Evolutionary conservation across 176 grass and related monocot genomes (phyloP).

Genomic region (Leersia perrieri): DNA sequence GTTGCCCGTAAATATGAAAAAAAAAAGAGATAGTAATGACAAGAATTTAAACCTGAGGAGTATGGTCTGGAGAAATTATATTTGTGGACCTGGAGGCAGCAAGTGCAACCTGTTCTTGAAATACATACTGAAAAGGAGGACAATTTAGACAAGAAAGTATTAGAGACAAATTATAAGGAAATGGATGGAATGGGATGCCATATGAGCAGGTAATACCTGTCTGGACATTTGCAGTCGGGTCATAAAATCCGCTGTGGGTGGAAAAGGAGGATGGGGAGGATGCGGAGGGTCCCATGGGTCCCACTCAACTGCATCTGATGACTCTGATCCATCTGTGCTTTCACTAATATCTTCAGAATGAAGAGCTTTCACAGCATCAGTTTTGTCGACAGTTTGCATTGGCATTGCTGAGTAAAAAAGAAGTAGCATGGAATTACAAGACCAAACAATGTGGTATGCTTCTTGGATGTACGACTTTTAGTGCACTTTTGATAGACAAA

Average conservation of each 20-base stretch:
- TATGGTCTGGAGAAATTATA: conserved; percentile 20
- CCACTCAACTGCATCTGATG: not conserved
- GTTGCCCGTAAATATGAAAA: no score
- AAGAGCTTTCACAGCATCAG: not conserved
- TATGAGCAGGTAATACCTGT: conserved; percentile 1
- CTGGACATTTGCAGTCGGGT: not conserved
- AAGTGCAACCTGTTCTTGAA: not conserved
- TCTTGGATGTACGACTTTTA: not conserved
- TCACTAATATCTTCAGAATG: not conserved
- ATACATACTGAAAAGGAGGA: not conserved
- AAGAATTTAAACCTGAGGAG: conserved; percentile 15
- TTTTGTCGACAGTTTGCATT: not conserved
- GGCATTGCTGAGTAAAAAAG: not conserved
- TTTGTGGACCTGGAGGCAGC: conserved; percentile 1
- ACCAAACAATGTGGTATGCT: not conserved
- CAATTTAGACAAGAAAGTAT: not conserved
- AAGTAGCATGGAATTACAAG: not conserved
- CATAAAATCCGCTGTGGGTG: not conserved
- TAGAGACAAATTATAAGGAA: not conserved
- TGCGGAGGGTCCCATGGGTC: conserved; percentile 27
- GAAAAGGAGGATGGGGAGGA: not conserved
- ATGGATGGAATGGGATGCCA: not conserved
- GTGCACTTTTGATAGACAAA: not conserved
- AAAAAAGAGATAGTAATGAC: no score
- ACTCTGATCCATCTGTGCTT: not conserved